phyloP scores from a whole-genome alignment of 108 stramenopile species.

The Cyclotella distinguenda region DNA sequence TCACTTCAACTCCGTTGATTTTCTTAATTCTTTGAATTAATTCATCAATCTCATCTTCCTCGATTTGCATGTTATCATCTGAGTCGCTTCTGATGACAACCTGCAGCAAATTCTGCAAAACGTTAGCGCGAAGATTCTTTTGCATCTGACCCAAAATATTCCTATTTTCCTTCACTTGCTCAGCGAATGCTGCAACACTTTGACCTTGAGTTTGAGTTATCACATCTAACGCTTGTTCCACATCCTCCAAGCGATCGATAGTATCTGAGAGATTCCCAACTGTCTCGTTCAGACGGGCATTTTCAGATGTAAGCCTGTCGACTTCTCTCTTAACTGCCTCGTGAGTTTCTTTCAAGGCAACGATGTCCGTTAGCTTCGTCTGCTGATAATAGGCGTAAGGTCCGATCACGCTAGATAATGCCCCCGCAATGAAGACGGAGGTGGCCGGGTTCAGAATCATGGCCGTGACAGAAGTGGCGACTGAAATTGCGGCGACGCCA shows the following conservation, averaged over 20 bases:
- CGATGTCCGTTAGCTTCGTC: constrained; percentile 70
- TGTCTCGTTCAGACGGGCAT: constrained; percentile 49
- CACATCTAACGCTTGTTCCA: constrained; percentile 63
- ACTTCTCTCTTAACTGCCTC: constrained; percentile 57
- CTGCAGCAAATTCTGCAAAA: constrained; percentile 70
- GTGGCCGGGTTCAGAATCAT: constrained; percentile 52
- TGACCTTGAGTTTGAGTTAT: constrained; percentile 67
- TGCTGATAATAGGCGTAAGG: constrained; percentile 75
- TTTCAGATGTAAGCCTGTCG: constrained; percentile 55
- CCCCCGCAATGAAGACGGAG: constrained; percentile 57
- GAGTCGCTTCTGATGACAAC: constrained; percentile 58
- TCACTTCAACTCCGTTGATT: constrained; percentile 59
- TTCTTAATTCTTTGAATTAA: constrained; percentile 51
- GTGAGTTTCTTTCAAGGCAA: constrained; percentile 63
- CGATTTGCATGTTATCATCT: constrained; percentile 61
- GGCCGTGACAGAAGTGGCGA: constrained; percentile 52
- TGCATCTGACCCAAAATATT: constrained; percentile 61
- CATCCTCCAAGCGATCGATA: constrained; percentile 63
- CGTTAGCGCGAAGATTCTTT: constrained; percentile 56
- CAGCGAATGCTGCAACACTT: constrained; percentile 55
- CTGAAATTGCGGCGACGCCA: constrained; percentile 50
- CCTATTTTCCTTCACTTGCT: constrained; percentile 67
- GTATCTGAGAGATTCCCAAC: constrained; percentile 61
- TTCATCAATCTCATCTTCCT: constrained; percentile 59
- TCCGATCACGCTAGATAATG: constrained; percentile 59